Evolutionary conservation across 495 filamentous ascomycete species (phyloP).

Genomic region (Ascobolus immersus): DNA sequence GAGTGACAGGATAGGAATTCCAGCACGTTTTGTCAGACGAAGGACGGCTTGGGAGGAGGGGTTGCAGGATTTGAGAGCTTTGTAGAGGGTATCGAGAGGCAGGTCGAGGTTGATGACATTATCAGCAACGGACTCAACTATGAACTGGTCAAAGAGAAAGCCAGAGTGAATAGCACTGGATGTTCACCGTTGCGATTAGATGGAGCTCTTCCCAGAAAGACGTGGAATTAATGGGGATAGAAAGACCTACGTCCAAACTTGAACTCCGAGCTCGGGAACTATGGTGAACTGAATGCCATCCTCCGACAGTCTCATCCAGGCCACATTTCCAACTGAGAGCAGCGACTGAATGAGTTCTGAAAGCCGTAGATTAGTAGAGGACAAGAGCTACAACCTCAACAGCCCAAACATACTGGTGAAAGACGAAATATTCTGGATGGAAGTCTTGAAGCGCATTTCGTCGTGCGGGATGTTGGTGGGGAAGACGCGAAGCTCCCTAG

Average conservation of each 20-base stretch:
- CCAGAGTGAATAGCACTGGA: slow-evolving; percentile 17
- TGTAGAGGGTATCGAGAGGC: slow-evolving; percentile 51
- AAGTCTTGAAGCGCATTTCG: slow-evolving; percentile 55
- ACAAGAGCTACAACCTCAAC: background rate
- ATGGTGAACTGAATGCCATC: slow-evolving; percentile 78
- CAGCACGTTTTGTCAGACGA: slow-evolving; percentile 64
- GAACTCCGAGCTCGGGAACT: slow-evolving; percentile 73
- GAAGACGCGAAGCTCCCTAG: too few species aligned
- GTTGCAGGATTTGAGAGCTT: slow-evolving; percentile 63
- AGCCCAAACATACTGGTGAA: slow-evolving; percentile 43
- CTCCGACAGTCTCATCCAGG: slow-evolving; percentile 75
- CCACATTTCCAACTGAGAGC: slow-evolving; percentile 65
- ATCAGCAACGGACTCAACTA: slow-evolving; percentile 55
- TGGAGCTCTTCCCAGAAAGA: background rate
- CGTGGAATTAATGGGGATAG: background rate
- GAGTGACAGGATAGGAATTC: slow-evolving; percentile 55
- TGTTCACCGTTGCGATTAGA: background rate
- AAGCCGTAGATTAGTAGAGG: slow-evolving; percentile 1
- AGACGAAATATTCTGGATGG: slow-evolving; percentile 53
- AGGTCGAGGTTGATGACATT: slow-evolving; percentile 91
- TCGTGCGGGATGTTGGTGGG: too few species aligned
- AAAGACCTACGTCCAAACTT: slow-evolving; percentile 77
- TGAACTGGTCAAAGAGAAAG: slow-evolving; percentile 72
- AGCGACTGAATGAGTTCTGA: slow-evolving; percentile 71
- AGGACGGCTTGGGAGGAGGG: slow-evolving; percentile 52